phyloP scores from a whole-genome alignment of 2,329 filamentous ascomycete species.

The Fusarium circinatum region DNA sequence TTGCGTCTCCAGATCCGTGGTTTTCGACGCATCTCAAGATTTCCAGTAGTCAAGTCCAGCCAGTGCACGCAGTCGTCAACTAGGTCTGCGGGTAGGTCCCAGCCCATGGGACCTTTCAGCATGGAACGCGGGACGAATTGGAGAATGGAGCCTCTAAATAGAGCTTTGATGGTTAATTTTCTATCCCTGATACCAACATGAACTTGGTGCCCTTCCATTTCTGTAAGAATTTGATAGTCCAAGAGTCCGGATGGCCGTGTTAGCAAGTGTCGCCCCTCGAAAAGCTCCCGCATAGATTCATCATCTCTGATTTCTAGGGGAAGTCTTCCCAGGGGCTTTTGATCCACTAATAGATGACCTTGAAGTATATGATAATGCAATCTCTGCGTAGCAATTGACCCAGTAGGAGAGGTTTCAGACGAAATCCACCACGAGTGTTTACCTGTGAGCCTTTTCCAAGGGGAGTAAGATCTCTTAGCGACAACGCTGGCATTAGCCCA shows the following conservation, averaged over 20 bases:
- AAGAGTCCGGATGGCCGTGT: slow-evolving; percentile 66
- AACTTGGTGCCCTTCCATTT: slow-evolving; percentile 46
- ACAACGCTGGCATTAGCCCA: not conserved
- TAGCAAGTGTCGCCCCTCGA: slow-evolving; percentile 62
- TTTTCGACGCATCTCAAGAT: slow-evolving; percentile 62
- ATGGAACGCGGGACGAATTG: slow-evolving; percentile 49
- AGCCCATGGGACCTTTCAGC: slow-evolving; percentile 43
- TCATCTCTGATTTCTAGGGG: slow-evolving; percentile 61
- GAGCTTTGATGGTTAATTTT: slow-evolving; percentile 56
- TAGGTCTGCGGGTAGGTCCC: slow-evolving; percentile 63
- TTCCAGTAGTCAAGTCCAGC: slow-evolving; percentile 57
- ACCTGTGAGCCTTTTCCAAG: not conserved
- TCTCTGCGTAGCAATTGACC: slow-evolving; percentile 21
- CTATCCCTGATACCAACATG: slow-evolving; percentile 63
- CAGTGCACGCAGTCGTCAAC: slow-evolving; percentile 67
- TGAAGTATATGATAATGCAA: slow-evolving; percentile 50
- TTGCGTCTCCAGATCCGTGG: slow-evolving; percentile 47
- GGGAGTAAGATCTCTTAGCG: not conserved
- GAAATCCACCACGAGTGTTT: slow-evolving; percentile 8
- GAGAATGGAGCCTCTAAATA: slow-evolving; percentile 26
- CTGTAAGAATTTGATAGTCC: slow-evolving; percentile 55
- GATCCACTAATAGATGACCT: slow-evolving; percentile 51
- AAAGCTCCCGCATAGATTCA: slow-evolving; percentile 58
- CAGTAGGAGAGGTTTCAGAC: not conserved
- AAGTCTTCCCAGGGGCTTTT: slow-evolving; percentile 55